phyloP scores from a whole-genome alignment of 768 basidiomycete species.

The Heimioporus sp. region DNA sequence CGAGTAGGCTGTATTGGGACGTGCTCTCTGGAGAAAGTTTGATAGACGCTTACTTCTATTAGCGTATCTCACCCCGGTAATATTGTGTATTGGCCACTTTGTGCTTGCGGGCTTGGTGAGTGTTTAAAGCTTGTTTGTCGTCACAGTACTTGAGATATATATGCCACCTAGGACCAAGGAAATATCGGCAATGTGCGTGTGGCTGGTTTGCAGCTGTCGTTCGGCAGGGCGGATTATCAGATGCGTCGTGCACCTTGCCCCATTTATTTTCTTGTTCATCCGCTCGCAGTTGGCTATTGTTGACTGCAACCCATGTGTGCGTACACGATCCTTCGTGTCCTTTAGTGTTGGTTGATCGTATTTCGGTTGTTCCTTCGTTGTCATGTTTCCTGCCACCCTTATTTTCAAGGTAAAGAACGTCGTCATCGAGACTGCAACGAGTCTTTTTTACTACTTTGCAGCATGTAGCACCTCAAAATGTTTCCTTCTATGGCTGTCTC shows the following conservation, averaged over 20 bases:
- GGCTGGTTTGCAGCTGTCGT: constrained; percentile 52
- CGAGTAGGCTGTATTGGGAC: constrained; percentile 27
- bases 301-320: constrained; percentile 23
- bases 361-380: constrained; percentile 46
- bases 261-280: background rate
- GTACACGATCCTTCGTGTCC: background rate
- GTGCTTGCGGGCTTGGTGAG: constrained; percentile 50
- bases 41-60: constrained; percentile 45
- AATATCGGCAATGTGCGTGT: constrained; percentile 52
- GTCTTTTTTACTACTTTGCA: constrained; percentile 6
- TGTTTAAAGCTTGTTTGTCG: background rate
- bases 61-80: too few relatives aligned
- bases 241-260: background rate
- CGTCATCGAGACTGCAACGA: background rate
- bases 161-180: constrained; percentile 23
- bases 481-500: constrained; percentile 59
- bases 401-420: constrained; percentile 41
- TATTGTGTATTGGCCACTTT: constrained; percentile 49
- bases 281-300: constrained; percentile 30
- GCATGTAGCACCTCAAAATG: constrained; percentile 48
- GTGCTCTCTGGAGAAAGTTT: constrained; percentile 44
- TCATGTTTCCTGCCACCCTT: constrained; percentile 59
- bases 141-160: background rate
- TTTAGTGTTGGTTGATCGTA: background rate
- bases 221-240: constrained; percentile 26